Evolutionary conservation across 192 early-diverging fungal species (phyloP).

Genomic region (Coemansia sp.): DNA sequence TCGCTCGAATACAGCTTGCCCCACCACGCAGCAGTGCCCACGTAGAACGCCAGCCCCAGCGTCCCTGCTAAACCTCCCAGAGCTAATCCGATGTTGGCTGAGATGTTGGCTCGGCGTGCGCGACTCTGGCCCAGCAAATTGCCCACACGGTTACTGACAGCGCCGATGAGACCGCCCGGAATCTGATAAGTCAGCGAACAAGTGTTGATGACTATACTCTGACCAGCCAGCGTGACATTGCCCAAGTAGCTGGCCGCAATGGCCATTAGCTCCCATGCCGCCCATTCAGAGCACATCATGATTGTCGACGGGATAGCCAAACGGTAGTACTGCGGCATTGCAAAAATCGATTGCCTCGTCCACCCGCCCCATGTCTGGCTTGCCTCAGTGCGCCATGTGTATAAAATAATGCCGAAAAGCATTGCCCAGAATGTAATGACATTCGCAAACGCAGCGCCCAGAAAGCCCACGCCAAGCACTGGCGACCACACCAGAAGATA

Average conservation of each 20-base stretch:
- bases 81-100: constrained; percentile 26
- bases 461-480: constrained; percentile 63
- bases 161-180: constrained; percentile 56
- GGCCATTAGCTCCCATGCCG: constrained; percentile 48
- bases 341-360: constrained; percentile 38
- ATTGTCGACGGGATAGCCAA: constrained; percentile 72
- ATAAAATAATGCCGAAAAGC: constrained; percentile 60
- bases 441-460: constrained; percentile 82
- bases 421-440: constrained; percentile 73
- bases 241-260: constrained; percentile 58
- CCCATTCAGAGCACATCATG: constrained; percentile 73
- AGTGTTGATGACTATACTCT: constrained; percentile 58
- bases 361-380: constrained; percentile 68
- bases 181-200: constrained; percentile 53
- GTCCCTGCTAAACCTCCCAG: constrained; percentile 12
- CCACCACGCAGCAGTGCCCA: constrained; percentile 40
- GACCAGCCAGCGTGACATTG: constrained; percentile 54
- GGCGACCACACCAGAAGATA: constrained; percentile 81
- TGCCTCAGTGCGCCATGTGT: constrained; percentile 56
- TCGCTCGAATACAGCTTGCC: constrained; percentile 66
- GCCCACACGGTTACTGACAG: constrained; percentile 55
- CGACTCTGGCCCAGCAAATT: constrained; percentile 52
- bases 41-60: constrained; percentile 9
- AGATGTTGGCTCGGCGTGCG: constrained; percentile 31
- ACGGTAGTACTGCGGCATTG: constrained; percentile 54